phyloP scores from a whole-genome alignment of 805 yeast species.

The Barnettozyma populi region DNA sequence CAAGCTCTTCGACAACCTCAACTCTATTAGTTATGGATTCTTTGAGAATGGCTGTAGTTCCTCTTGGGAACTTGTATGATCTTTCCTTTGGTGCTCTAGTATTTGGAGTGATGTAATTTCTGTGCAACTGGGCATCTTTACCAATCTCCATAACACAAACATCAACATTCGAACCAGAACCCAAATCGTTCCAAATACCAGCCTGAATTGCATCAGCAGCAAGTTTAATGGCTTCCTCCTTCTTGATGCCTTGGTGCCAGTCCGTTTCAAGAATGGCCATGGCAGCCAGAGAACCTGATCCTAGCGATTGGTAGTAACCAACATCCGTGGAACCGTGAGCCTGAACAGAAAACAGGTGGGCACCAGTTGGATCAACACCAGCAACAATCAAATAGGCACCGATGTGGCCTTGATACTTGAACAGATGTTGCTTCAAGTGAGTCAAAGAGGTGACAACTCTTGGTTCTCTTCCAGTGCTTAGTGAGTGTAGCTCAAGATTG shows the following conservation, averaged over 20 bases:
- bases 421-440: constrained; percentile 89
- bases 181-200: constrained; percentile 98
- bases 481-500: constrained; percentile 83
- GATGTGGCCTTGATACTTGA: constrained; percentile 94
- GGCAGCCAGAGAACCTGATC: constrained; percentile 97
- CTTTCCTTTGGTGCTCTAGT: constrained; percentile 75
- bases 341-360: constrained; percentile 86
- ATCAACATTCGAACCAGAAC: constrained; percentile 98
- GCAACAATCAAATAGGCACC: constrained; percentile 99
- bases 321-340: constrained; percentile 98
- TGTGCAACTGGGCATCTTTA: constrained; percentile 74
- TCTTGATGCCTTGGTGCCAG: constrained; percentile 74
- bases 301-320: constrained; percentile 87
- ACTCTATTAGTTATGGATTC: constrained; percentile 60
- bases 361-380: constrained; percentile 94
- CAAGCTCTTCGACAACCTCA: constrained; percentile 53
- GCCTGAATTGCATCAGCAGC: constrained; percentile 93
- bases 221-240: constrained; percentile 85
- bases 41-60: constrained; percentile 85
- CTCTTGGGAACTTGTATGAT: constrained; percentile 81
- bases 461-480: constrained; percentile 81
- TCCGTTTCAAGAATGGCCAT: constrained; percentile 93
- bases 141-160: constrained; percentile 95
- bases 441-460: constrained; percentile 92
- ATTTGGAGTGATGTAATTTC: constrained; percentile 91